Evolutionary conservation across 2,329 filamentous ascomycete genomes (phyloP), one percentile per base, ranked within the genome.

Genomic region (Didymellaceae sp.): DNA sequence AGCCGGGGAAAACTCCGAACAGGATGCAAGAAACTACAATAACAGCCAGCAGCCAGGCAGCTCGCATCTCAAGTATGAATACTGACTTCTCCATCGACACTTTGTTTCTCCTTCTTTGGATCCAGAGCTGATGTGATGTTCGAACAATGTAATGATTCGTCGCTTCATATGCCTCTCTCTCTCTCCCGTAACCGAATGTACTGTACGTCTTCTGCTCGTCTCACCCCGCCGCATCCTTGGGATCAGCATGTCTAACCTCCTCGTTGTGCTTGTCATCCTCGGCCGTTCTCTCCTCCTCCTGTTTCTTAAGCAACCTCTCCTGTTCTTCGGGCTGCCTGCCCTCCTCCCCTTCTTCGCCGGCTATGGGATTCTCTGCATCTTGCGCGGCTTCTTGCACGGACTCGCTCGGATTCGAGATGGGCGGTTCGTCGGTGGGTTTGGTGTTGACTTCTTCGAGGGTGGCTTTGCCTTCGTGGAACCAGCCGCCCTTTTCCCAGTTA

Each of bases 401-500:
- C 21, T 63, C 31, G 2, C 65, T 65, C 7, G 60, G 58, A 26
- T 65, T 61, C 6, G 54, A 32, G 6, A 60, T 32, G 2, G 62
- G 60, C 7, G 58, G 41, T 25, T 63, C 24, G 1, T 57, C 54
- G 1, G 61, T 66, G 5, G 69, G 77, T 20, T 56, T 63, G 0
- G 77, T 79, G 6, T 70, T 51, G 1, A 71, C 75, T 7, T 71
- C 67, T 3, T 70, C 70, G 1, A 73, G 59, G 46, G 72, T 69
- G 45, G 71, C 64, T 46, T 75, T 66, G 4, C 64, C 66, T n/a
- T 67, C 60, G 13, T 76, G 71, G 57, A 96, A 94, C 91, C 91
- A 96, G 1, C 91, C 91, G 4, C 91, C 91, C n/a, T 78, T 77
- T 61, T 95, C 91, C 91, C 91, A 96, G 35, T 86, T 71, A 0